A percentile compares a stretch with the other conserved stretches of the same genome.
phyloP scores from a whole-genome alignment of 2,329 filamentous ascomycete species.

The Lomentospora prolificans region DNA sequence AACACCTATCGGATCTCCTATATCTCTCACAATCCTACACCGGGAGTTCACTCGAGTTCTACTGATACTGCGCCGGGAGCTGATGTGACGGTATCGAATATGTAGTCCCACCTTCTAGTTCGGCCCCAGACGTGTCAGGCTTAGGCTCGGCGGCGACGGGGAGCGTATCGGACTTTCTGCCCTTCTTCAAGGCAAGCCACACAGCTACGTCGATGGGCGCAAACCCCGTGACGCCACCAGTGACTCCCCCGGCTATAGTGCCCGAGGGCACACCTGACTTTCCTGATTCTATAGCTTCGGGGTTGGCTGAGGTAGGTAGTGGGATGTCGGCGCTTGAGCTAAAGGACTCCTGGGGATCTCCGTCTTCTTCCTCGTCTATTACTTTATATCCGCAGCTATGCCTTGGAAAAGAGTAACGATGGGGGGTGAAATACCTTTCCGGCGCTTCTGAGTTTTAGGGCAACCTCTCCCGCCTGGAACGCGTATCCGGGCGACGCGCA shows the following conservation, averaged over 20 bases:
- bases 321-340: too few species aligned
- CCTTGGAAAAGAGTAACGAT: too few species aligned
- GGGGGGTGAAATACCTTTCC: background rate
- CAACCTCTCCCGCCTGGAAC: background rate
- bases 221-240: background rate
- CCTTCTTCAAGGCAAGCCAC: background rate
- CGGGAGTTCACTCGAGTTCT: background rate
- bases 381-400: too few species aligned
- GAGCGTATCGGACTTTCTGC: too few species aligned
- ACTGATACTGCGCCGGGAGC: background rate
- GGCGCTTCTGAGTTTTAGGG: background rate
- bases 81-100: too few species aligned
- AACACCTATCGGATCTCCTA: too few species aligned
- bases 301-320: background rate
- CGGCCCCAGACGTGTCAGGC: too few species aligned
- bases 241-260: background rate
- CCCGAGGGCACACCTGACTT: background rate
- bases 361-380: too few species aligned
- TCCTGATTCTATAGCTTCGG: background rate
- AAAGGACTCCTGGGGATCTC: too few species aligned
- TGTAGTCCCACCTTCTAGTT: too few species aligned
- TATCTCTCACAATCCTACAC: too few species aligned
- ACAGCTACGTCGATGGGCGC: background rate
- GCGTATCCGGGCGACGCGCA: background rate
- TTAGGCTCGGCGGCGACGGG: too few species aligned